Evolutionary conservation across 2,329 filamentous ascomycete genomes (phyloP).

Genomic region (Sporothrix brunneoviolacea): DNA sequence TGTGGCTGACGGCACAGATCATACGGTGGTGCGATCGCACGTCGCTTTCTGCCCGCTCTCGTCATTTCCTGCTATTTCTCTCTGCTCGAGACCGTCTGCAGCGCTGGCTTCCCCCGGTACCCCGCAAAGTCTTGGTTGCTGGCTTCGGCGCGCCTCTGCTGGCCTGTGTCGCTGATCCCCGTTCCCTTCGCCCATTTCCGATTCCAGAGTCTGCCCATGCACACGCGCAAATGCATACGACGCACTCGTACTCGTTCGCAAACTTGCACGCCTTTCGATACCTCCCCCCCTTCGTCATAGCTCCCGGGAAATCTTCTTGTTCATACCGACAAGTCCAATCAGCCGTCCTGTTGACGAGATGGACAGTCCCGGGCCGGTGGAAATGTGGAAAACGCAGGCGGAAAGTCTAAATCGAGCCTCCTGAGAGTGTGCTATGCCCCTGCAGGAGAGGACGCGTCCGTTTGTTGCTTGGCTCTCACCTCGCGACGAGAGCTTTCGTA

Average conservation of each 20-base stretch:
- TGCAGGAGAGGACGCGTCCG: no score
- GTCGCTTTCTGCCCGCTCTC: background rate
- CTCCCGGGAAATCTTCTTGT: constrained; percentile 16
- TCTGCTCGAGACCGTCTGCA: background rate
- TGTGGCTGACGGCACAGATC: constrained; percentile 6
- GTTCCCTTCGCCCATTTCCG: constrained; percentile 4
- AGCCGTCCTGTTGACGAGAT: constrained; percentile 3
- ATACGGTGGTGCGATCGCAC: constrained; percentile 4
- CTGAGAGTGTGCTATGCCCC: background rate
- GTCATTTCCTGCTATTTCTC: no score
- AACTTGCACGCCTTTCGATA: no score
- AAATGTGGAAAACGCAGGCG: constrained; percentile 6
- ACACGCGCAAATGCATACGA: background rate
- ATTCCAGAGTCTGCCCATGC: background rate
- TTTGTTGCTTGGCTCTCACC: background rate
- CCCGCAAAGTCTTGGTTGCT: constrained; percentile 4
- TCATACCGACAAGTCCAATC: constrained; percentile 11
- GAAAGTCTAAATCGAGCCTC: background rate
- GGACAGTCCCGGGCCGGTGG: constrained; percentile 8
- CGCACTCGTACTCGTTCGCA: background rate
- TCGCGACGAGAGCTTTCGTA: background rate
- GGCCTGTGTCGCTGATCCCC: background rate
- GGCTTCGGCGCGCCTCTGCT: background rate
- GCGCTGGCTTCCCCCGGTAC: background rate
- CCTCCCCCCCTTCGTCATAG: background rate